phyloP scores from a whole-genome alignment of 768 basidiomycete genomes.

The Neoboletus brunneissimus region DNA sequence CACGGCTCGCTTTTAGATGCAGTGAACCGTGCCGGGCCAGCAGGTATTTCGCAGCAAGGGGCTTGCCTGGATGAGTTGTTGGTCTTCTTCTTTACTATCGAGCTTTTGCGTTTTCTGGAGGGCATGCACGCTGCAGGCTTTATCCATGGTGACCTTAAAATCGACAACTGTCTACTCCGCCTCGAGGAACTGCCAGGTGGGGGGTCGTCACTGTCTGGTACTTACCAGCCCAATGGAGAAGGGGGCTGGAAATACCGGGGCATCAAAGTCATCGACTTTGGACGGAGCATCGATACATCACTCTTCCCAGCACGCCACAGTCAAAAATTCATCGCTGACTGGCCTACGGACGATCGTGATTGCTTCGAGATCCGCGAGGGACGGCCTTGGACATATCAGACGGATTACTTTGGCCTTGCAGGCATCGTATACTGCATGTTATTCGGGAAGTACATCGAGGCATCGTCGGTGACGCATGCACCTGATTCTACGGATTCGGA shows the following conservation, averaged over 20 bases:
- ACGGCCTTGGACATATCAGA: slow-evolving; percentile 88
- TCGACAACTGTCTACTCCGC: slow-evolving; percentile 96
- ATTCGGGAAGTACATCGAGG: slow-evolving; percentile 93
- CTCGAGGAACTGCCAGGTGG: slow-evolving; percentile 80
- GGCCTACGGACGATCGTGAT: slow-evolving; percentile 86
- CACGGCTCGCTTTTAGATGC: slow-evolving; percentile 92
- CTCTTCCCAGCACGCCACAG: slow-evolving; percentile 63
- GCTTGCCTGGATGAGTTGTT: slow-evolving; percentile 89
- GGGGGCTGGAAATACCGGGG: slow-evolving; percentile 89
- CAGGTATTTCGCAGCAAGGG: slow-evolving; percentile 76
- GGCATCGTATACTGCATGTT: slow-evolving; percentile 94
- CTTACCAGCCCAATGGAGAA: slow-evolving; percentile 76
- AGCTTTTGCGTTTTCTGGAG: slow-evolving; percentile 80
- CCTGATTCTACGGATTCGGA: slow-evolving; percentile 31
- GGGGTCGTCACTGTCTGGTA: slow-evolving; percentile 62
- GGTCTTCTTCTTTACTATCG: slow-evolving; percentile 92
- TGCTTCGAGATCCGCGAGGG: slow-evolving; percentile 87
- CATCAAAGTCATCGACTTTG: slow-evolving; percentile 93
- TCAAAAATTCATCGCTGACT: slow-evolving; percentile 84
- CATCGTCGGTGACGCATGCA: slow-evolving; percentile 47
- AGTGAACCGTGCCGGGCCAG: slow-evolving; percentile 77
- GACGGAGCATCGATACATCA: slow-evolving; percentile 85
- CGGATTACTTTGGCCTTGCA: slow-evolving; percentile 95
- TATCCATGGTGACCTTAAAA: slow-evolving; percentile 98
- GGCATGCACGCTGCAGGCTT: slow-evolving; percentile 79